These are phyloP conservation scores for Paraconiothyrium sp. DNA, from an alignment of 2,329 filamentous ascomycete genomes.

Conservation along the genomic window DNA sequence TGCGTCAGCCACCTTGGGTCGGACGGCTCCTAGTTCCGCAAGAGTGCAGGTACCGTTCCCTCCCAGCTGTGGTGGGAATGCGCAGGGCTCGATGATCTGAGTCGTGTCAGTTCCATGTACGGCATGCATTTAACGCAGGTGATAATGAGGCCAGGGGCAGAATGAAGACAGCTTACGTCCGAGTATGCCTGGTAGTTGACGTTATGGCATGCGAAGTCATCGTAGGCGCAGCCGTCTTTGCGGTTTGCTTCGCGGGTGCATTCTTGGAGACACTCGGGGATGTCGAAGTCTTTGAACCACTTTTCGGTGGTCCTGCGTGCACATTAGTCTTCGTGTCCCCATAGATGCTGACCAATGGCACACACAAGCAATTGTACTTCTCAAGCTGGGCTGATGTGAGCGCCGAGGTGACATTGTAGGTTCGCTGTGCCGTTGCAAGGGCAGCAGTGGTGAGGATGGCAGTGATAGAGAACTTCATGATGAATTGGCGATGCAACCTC, in stretches of 20 bases:
- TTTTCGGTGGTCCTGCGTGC: constrained; percentile 21
- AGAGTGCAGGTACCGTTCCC: constrained; percentile 26
- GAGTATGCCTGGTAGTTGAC: constrained; percentile 33
- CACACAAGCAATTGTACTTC: constrained; percentile 40
- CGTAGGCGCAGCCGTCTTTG: constrained; percentile 30
- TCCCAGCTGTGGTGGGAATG: constrained; percentile 21
- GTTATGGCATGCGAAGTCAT: constrained; percentile 38
- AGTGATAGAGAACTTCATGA: constrained; percentile 11
- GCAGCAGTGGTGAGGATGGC: constrained; percentile 11
- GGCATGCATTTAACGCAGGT: too few relatives aligned
- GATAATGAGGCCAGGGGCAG: background rate
- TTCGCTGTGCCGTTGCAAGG: constrained; percentile 26
- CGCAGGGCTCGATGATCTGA: constrained; percentile 32
- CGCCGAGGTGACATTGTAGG: constrained; percentile 35
- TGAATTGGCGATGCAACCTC: background rate
- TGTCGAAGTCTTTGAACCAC: constrained; percentile 20
- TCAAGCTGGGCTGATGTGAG: constrained; percentile 25
- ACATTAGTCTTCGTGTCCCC: background rate
- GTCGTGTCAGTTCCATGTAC: background rate
- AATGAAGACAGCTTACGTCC: constrained; percentile 19
- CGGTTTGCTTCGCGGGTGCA: constrained; percentile 32
- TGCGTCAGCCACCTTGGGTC: constrained; percentile 32
- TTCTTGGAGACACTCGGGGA: constrained; percentile 25
- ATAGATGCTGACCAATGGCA: background rate
- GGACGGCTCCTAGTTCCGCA: constrained; percentile 25